Conservation (phyloP, 2,329 filamentous ascomycete genomes). For the Rutstroemia sp. region DNA sequence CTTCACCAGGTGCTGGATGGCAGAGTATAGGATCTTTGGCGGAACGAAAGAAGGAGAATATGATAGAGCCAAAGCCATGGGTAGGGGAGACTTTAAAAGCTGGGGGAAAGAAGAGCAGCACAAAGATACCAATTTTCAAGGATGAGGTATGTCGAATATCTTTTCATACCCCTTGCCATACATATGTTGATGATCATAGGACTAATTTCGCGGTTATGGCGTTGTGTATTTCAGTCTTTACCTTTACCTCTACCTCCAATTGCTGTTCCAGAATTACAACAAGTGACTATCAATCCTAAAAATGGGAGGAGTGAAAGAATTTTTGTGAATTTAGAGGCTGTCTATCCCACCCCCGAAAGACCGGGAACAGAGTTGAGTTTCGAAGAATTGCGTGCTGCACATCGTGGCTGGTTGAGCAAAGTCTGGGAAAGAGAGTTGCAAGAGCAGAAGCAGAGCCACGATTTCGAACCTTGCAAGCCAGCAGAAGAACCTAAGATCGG, state of each 20-base stretch:
- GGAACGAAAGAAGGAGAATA: conserved; percentile 92
- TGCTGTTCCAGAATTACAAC: conserved; percentile 54
- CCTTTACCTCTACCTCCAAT: conserved; percentile 43
- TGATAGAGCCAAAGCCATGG: conserved; percentile 80
- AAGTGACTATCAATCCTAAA: conserved; percentile 76
- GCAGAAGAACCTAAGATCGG: conserved; percentile 12
- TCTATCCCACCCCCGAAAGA: conserved; percentile 73
- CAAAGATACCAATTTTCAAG: conserved; percentile 90
- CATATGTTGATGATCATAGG: conserved; percentile 86
- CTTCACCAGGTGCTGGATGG: conserved; percentile 62
- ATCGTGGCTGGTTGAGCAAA: conserved; percentile 60
- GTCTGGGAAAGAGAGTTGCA: conserved; percentile 40
- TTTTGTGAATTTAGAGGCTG: conserved; percentile 74
- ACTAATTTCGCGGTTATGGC: conserved; percentile 68
- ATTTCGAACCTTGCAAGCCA: conserved; percentile 4
- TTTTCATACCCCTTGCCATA: conserved; percentile 31
- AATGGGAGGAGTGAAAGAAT: conserved; percentile 74
- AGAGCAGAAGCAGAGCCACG: neutral
- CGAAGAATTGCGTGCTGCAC: conserved; percentile 79
- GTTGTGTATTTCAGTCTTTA: conserved; percentile 51
- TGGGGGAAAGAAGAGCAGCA: conserved; percentile 70
- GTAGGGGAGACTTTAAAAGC: conserved; percentile 83
- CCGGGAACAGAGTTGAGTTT: conserved; percentile 75
- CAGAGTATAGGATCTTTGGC: conserved; percentile 81
- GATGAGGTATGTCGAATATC: conserved; percentile 71